These are phyloP conservation scores for Uronychia setigera DNA, from an alignment of 73 alveolate genomes.

Conservation along the genomic window DNA sequence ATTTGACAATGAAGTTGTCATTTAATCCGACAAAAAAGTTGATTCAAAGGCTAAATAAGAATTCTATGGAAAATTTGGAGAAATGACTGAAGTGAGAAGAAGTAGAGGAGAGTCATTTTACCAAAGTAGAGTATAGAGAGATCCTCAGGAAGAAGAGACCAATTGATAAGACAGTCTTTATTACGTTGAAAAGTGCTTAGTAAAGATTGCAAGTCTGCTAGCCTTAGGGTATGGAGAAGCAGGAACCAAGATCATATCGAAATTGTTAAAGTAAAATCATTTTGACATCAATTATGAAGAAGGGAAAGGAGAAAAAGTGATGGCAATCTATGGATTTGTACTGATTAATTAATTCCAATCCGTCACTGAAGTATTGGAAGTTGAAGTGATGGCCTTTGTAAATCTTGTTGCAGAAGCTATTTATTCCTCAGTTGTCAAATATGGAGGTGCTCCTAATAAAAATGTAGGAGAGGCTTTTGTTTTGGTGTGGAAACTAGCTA, in stretches of 20 bases:
- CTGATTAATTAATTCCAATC: constrained; percentile 82
- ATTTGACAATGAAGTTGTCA: too few species aligned
- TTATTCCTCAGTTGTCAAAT: constrained; percentile 87
- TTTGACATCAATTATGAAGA: background rate
- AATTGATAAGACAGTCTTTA: background rate
- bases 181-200: background rate
- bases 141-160: background rate
- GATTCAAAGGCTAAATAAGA: background rate
- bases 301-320: constrained; percentile 59
- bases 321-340: constrained; percentile 89
- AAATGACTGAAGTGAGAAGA: background rate
- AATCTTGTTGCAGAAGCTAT: constrained; percentile 94
- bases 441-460: constrained; percentile 97
- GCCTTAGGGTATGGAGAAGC: constrained; percentile 57
- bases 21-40: background rate
- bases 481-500: constrained; percentile 71
- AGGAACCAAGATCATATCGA: constrained; percentile 16
- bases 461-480: constrained; percentile 99
- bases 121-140: background rate
- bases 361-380: constrained; percentile 77
- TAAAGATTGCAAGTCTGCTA: constrained; percentile 31
- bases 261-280: too few species aligned
- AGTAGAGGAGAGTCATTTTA: background rate
- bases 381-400: constrained; percentile 91
- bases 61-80: background rate